Base-by-base conservation (phyloP, 202 grass and related monocot genomes). In the Schoenoplectus triqueter region DNA sequence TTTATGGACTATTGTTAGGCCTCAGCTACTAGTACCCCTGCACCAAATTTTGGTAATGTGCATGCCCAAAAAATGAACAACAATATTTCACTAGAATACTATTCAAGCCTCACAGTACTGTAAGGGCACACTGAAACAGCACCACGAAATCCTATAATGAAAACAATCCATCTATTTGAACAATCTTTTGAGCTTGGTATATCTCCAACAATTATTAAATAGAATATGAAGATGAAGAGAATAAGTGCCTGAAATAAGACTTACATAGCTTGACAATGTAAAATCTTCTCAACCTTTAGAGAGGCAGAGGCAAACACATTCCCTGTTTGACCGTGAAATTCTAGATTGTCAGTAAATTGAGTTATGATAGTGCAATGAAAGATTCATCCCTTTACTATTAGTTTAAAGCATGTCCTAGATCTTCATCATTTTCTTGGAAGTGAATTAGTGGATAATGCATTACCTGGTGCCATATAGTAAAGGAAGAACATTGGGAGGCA, bases 181-280 rank as follows among this genome's bases (percentile, higher is more conserved):
- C 3, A 61, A 11, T 73, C 17, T 18, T 78, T 42, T 78, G 3
- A 61, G 55, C 31, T 79, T 3, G 7, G 13, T 59, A 45, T 5
- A 60, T 61, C 39, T 60, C 14, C 75, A 79, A 78, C 22, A 42
- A 61, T 55, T 51, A 61, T 42, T 42, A 61, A 61, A 79, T 79
- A 60, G 52, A 18, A 79, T 45, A 79, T 40, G 62, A 40, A 82
- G 41, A 82, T 7, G 20, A 7, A 55, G 13, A 77, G 18, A 66
- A 14, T 40, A 31, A 82, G 31, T 19, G 80, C 8, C 64, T 6
- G 10, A 82, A 67, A 77, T 56, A 79, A 17, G 56, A 61, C 55
- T 79, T 83, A 69, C 64, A 50, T 70, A 44, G 81, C 31, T 31
- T 86, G 71, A 45, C 75, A 66, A 18, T 10, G 17, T 17, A 78